These are phyloP conservation scores for Aurantiochytrium sp. DNA, from an alignment of 108 stramenopile species.

Conservation along the genomic window DNA sequence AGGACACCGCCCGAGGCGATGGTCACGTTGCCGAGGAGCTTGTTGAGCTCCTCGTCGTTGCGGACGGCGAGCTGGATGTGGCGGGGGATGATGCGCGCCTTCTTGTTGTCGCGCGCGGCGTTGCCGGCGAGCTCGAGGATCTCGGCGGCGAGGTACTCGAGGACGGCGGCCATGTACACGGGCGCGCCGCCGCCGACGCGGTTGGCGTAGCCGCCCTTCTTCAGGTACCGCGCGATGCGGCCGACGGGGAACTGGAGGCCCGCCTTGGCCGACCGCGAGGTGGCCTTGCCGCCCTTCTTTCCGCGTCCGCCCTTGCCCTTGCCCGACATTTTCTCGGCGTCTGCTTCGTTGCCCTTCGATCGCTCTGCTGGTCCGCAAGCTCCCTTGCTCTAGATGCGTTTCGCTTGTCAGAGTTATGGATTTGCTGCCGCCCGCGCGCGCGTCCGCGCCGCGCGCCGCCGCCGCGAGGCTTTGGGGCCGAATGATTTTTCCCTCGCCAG, in stretches of 20 bases:
- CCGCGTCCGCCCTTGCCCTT: slow-evolving; percentile 80
- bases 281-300: slow-evolving; percentile 59
- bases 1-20: slow-evolving; percentile 92
- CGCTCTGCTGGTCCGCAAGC: background rate
- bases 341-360: background rate
- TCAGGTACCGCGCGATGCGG: slow-evolving; percentile 86
- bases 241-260: slow-evolving; percentile 95
- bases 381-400: too few species aligned
- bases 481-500: background rate
- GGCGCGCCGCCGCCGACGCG: slow-evolving; percentile 90
- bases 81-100: slow-evolving; percentile 49
- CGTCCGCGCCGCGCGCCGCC: background rate
- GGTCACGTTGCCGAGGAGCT: slow-evolving; percentile 69
- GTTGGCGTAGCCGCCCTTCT: slow-evolving; percentile 85
- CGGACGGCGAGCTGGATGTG: slow-evolving; percentile 55
- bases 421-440: background rate
- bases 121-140: slow-evolving; percentile 56
- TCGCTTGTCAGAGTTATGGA: background rate
- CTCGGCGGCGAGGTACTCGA: slow-evolving; percentile 39
- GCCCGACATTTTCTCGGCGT: background rate
- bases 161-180: slow-evolving; percentile 84
- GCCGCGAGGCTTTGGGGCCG: background rate
- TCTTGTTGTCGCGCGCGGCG: slow-evolving; percentile 56
- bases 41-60: slow-evolving; percentile 62
- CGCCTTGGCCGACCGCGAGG: slow-evolving; percentile 79